Conservation (phyloP, 176 grass and related monocot species). For the Eragrostis nindensis region DNA sequence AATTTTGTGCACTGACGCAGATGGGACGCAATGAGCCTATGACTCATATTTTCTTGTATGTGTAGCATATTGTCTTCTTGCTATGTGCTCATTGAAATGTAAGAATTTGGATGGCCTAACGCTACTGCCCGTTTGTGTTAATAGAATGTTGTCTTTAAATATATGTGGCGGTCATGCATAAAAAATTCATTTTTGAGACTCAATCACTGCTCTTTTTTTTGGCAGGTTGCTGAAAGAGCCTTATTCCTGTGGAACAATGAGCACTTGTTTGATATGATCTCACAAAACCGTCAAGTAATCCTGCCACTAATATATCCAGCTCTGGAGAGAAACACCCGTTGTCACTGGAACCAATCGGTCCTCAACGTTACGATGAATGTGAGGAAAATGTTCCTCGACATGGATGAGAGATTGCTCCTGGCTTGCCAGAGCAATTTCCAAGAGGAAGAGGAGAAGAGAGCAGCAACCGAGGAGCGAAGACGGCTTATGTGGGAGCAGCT, state of each 20-base stretch:
- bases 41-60: constrained; percentile 27
- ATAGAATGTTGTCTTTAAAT: constrained; percentile 6
- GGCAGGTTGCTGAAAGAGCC: constrained; percentile 93
- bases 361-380: constrained; percentile 90
- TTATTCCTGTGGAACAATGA: constrained; percentile 98
- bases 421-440: constrained; percentile 78
- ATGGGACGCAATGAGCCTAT: neutral
- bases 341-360: constrained; percentile 94
- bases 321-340: constrained; percentile 77
- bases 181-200: constrained; percentile 13
- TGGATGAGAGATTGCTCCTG: constrained; percentile 86
- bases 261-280: constrained; percentile 82
- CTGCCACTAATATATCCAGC: constrained; percentile 83
- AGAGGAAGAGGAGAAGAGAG: constrained; percentile 80
- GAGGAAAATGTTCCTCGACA: constrained; percentile 83
- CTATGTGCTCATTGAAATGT: constrained; percentile 13
- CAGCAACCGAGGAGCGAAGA: constrained; percentile 49
- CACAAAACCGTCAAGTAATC: constrained; percentile 88
- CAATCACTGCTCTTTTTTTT: constrained; percentile 23
- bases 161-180: constrained; percentile 4
- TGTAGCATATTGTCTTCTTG: neutral
- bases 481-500: constrained; percentile 87
- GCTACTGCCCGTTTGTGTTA: neutral
- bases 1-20: constrained; percentile 5
- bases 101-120: neutral